Conservation (phyloP, 768 basidiomycete species). For the Amanita molliuscula region DNA sequence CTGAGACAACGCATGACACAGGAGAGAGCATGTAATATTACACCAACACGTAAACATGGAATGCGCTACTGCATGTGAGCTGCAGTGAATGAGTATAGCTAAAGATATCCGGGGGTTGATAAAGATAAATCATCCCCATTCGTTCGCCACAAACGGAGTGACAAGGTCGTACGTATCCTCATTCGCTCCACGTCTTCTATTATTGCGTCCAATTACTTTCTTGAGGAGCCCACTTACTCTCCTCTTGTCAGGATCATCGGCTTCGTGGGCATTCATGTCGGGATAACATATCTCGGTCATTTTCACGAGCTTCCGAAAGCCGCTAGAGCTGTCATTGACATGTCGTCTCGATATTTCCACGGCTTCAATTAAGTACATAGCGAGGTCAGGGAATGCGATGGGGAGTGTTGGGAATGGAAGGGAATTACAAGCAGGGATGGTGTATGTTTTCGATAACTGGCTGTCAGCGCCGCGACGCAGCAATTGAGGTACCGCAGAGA, state of each 20-base stretch:
- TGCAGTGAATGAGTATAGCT: background rate
- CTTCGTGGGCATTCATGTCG: slow-evolving; percentile 23
- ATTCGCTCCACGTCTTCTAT: slow-evolving; percentile 42
- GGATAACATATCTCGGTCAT: slow-evolving; percentile 63
- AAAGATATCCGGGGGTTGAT: background rate
- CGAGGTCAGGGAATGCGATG: slow-evolving; percentile 66
- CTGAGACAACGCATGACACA: background rate
- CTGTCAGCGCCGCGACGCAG: slow-evolving; percentile 59
- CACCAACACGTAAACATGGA: background rate
- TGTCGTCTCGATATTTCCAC: slow-evolving; percentile 60
- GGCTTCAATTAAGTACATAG: slow-evolving; percentile 63
- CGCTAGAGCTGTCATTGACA: slow-evolving; percentile 46
- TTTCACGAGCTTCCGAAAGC: slow-evolving; percentile 58
- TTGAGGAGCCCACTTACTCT: slow-evolving; percentile 47
- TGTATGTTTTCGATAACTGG: slow-evolving; percentile 56
- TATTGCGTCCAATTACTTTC: slow-evolving; percentile 46
- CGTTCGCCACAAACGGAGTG: slow-evolving; percentile 72
- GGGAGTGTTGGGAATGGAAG: slow-evolving; percentile 65
- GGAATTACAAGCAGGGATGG: slow-evolving; percentile 48
- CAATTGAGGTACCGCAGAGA: slow-evolving; percentile 48
- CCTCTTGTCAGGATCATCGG: slow-evolving; percentile 20
- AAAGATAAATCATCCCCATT: slow-evolving; percentile 40
- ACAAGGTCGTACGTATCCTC: slow-evolving; percentile 77
- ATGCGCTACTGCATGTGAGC: background rate
- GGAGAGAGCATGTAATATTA: background rate